These are phyloP conservation scores for Pseudogymnoascus sp. DNA, from an alignment of 2,329 filamentous ascomycete species.

Conservation along the genomic window DNA sequence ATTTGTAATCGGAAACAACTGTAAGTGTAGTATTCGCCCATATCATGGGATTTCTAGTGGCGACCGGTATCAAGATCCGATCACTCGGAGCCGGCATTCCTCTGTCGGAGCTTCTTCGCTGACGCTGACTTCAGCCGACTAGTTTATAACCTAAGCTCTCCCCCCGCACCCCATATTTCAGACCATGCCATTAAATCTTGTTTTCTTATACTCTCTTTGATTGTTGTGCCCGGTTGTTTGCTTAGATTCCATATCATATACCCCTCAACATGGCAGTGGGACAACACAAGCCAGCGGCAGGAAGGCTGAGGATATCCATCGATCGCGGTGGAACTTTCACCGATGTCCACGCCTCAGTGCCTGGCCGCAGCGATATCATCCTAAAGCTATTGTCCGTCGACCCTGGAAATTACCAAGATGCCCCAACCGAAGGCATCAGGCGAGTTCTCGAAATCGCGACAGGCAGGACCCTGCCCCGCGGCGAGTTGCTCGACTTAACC, in stretches of 20 bases:
- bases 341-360: conserved; percentile 56
- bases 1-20: neutral
- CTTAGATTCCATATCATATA: neutral
- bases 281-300: neutral
- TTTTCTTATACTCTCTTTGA: neutral
- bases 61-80: neutral
- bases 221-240: neutral
- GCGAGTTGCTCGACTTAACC: conserved; percentile 52
- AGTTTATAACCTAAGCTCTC: conserved; percentile 3
- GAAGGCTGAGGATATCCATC: conserved; percentile 6
- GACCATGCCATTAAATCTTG: neutral
- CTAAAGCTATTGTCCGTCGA: conserved; percentile 71
- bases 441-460: conserved; percentile 52
- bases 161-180: conserved; percentile 4
- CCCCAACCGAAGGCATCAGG: conserved; percentile 58
- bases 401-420: conserved; percentile 59
- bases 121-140: neutral
- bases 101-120: neutral
- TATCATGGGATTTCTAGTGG: neutral
- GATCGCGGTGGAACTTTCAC: conserved; percentile 64
- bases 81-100: neutral
- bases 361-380: conserved; percentile 55
- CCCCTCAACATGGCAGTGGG: conserved; percentile 3
- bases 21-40: neutral
- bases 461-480: conserved; percentile 50